Evolutionary conservation across 163 green algal genomes (phyloP).

Genomic region (Prototheca stagnorum): DNA sequence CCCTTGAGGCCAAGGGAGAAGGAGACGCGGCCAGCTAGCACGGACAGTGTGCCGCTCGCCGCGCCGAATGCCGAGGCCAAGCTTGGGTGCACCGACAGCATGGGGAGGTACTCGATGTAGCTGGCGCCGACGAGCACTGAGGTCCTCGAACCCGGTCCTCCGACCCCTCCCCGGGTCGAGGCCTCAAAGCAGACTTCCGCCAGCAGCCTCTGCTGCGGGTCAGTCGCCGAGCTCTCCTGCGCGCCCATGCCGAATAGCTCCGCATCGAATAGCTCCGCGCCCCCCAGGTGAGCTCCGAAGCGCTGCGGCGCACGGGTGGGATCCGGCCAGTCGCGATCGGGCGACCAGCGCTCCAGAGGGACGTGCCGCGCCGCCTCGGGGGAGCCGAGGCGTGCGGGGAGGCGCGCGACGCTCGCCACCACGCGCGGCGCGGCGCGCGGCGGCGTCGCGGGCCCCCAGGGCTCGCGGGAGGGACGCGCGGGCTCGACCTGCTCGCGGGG

Average conservation of each 20-base stretch:
- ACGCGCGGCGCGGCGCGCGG: neutral
- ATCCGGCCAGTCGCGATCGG: neutral
- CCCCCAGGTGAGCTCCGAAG: neutral
- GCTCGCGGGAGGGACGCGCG: too few species aligned
- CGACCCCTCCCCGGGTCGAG: neutral
- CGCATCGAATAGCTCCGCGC: neutral
- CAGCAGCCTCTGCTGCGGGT: constrained; percentile 70
- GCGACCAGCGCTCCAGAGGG: neutral
- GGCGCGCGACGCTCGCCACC: neutral
- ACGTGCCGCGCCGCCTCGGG: neutral
- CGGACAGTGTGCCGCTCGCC: constrained; percentile 13
- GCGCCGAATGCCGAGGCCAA: constrained; percentile 1
- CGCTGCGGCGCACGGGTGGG: neutral
- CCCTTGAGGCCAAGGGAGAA: constrained; percentile 42
- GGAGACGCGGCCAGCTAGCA: constrained; percentile 24
- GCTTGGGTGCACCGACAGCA: constrained; percentile 10
- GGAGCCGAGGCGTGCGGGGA: neutral
- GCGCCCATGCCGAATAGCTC: neutral
- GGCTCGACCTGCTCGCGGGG: neutral
- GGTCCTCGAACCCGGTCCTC: neutral
- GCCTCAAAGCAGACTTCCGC: constrained; percentile 8
- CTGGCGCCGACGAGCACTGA: constrained; percentile 65
- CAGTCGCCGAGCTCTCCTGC: constrained; percentile 36
- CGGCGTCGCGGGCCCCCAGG: too few species aligned
- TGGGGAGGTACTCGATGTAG: constrained; percentile 27